Conservation (phyloP, 768 basidiomycete species). For the Hypsizygus marmoreus region DNA sequence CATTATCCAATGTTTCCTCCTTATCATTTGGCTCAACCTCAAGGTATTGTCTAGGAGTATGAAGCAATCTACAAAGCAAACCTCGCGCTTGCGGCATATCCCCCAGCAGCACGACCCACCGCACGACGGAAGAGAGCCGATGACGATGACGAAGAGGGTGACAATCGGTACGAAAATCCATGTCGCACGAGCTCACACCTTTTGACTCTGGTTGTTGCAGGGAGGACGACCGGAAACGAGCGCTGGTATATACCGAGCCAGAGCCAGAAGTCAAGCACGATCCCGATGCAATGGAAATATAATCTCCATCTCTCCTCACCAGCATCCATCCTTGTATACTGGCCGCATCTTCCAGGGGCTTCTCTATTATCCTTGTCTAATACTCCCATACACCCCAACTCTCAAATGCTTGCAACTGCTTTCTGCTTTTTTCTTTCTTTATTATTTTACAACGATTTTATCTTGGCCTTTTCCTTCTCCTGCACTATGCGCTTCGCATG, state of each 20-base stretch:
- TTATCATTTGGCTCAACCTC: background rate
- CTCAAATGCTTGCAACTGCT: background rate
- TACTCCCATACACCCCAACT: constrained; percentile 3
- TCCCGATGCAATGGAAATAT: constrained; percentile 54
- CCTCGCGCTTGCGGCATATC: constrained; percentile 65
- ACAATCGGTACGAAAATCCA: constrained; percentile 24
- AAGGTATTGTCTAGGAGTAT: constrained; percentile 64
- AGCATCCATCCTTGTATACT: background rate
- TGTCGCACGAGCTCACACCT: background rate
- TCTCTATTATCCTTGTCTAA: constrained; percentile 4
- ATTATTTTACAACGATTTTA: constrained; percentile 73
- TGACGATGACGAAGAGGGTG: constrained; percentile 68
- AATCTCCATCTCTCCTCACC: constrained; percentile 10
- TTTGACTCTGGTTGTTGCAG: constrained; percentile 24
- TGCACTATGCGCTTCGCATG: constrained; percentile 78
- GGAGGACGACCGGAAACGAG: constrained; percentile 50
- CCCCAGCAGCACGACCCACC: constrained; percentile 44
- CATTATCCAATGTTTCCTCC: constrained; percentile 10
- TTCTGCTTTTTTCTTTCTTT: constrained; percentile 2
- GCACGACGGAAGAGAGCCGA: constrained; percentile 71
- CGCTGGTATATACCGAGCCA: constrained; percentile 37
- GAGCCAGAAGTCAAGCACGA: constrained; percentile 35
- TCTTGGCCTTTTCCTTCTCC: constrained; percentile 82
- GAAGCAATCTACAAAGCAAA: constrained; percentile 89
- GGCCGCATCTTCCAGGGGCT: background rate